Evolutionary conservation across 2,329 filamentous ascomycete genomes (phyloP).

Genomic region (Trichoderma lentiforme): DNA sequence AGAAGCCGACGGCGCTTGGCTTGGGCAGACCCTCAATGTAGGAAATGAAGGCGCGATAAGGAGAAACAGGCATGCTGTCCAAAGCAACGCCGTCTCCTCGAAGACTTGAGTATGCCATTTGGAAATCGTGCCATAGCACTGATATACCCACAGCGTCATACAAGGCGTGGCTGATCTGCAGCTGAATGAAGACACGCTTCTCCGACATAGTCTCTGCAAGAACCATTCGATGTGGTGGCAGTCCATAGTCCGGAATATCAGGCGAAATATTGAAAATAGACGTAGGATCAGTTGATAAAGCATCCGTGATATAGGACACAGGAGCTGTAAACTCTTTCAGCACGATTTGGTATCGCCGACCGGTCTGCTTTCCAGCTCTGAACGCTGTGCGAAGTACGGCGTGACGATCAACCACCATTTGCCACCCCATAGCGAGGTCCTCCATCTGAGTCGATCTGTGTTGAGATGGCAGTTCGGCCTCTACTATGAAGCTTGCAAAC

Average conservation of each 20-base stretch:
- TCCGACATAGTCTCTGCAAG: not conserved
- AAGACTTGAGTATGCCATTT: not conserved
- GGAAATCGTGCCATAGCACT: not conserved
- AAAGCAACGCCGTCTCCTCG: not conserved
- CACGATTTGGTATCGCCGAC: not conserved
- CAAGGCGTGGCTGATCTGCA: not conserved
- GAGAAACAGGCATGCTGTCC: not conserved
- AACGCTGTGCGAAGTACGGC: not conserved
- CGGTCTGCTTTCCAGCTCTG: not conserved
- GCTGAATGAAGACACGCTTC: not conserved
- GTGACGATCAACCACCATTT: not conserved
- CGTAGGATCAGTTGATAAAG: not conserved
- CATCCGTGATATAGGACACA: not conserved
- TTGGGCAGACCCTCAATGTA: not conserved
- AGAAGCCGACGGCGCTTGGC: not conserved
- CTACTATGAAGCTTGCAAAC: not conserved
- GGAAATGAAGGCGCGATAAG: not conserved
- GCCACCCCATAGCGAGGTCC: not conserved
- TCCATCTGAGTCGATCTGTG: not conserved
- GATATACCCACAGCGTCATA: not conserved
- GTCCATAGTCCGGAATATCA: not conserved
- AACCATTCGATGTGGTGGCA: not conserved
- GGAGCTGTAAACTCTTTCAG: not conserved
- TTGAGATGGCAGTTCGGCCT: not conserved
- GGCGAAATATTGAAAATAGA: not conserved